phyloP scores from a whole-genome alignment of 805 yeast genomes.

The Saccharomycopsis selenospora region DNA sequence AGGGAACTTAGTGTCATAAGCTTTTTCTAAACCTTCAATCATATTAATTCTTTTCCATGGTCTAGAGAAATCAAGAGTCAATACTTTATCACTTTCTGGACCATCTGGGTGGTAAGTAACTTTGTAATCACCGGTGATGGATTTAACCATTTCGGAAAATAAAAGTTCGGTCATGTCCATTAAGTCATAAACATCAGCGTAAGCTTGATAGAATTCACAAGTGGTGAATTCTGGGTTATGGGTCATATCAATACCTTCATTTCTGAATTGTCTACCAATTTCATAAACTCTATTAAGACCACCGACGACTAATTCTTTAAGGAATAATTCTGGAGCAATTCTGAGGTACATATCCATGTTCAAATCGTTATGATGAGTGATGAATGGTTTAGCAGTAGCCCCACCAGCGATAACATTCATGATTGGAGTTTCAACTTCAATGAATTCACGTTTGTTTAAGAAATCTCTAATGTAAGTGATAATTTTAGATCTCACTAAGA shows the following conservation, averaged over 20 bases:
- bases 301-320: slow-evolving; percentile 70
- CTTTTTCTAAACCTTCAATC: slow-evolving; percentile 92
- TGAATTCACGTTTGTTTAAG: slow-evolving; percentile 76
- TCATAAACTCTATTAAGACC: slow-evolving; percentile 88
- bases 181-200: slow-evolving; percentile 56
- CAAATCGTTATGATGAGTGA: slow-evolving; percentile 94
- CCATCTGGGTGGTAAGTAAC: slow-evolving; percentile 91
- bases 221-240: slow-evolving; percentile 94
- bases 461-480: slow-evolving; percentile 82
- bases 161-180: slow-evolving; percentile 82
- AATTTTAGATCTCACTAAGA: slow-evolving; percentile 82
- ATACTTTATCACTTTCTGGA: slow-evolving; percentile 64
- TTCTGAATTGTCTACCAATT: slow-evolving; percentile 77
- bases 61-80: slow-evolving; percentile 80
- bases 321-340: slow-evolving; percentile 94
- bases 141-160: slow-evolving; percentile 96
- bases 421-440: slow-evolving; percentile 98
- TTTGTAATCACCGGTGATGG: slow-evolving; percentile 83
- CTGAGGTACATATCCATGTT: slow-evolving; percentile 96
- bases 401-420: slow-evolving; percentile 99
- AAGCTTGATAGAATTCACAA: slow-evolving; percentile 81
- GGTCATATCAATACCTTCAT: slow-evolving; percentile 87
- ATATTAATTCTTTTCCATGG: slow-evolving; percentile 99
- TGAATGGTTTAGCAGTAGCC: slow-evolving; percentile 97
- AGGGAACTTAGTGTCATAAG: slow-evolving; percentile 83